A percentile compares a stretch with the other conserved stretches of the same genome.
Conservation (phyloP, 768 basidiomycete genomes). For the Russula dissimulans region DNA sequence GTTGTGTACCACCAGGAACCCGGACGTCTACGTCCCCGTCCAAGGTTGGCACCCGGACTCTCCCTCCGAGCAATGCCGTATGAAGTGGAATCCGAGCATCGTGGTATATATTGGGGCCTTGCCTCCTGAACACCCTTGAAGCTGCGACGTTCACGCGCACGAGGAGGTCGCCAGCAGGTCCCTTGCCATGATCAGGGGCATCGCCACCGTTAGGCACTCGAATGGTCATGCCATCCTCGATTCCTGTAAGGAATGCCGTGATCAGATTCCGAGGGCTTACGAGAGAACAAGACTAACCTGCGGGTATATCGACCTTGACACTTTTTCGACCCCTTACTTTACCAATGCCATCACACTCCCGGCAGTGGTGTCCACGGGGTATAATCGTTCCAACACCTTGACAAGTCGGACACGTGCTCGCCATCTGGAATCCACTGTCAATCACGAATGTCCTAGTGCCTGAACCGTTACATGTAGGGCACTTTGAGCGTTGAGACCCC, state of each 20-base stretch:
- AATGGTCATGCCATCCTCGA: conserved; percentile 92
- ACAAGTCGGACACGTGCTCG: conserved; percentile 80
- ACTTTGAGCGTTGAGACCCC: conserved; percentile 75
- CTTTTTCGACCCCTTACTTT: conserved; percentile 73
- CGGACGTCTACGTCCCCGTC: conserved; percentile 95
- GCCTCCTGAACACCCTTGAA: conserved; percentile 79
- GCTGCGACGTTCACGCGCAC: conserved; percentile 78
- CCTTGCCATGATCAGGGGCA: conserved; percentile 70
- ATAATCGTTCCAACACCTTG: conserved; percentile 72
- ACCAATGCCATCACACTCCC: conserved; percentile 76
- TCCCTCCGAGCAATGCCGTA: conserved; percentile 86
- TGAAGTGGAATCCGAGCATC: conserved; percentile 86
- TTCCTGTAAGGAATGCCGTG: conserved; percentile 40
- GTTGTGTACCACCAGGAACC: conserved; percentile 88
- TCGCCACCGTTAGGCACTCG: conserved; percentile 77
- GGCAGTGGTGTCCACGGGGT: conserved; percentile 70
- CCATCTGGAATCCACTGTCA: conserved; percentile 94
- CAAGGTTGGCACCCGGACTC: conserved; percentile 85
- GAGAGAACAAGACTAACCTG: conserved; percentile 50
- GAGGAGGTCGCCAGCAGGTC: conserved; percentile 73
- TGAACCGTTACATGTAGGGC: conserved; percentile 73
- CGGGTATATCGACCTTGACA: conserved; percentile 75
- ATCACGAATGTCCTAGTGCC: conserved; percentile 86
- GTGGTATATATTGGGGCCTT: conserved; percentile 87
- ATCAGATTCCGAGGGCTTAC: background rate